Evolutionary conservation across 495 filamentous ascomycete species (phyloP), one percentile per base, ranked within the genome.

Genomic region (Rostrohypoxylon terebratum): DNA sequence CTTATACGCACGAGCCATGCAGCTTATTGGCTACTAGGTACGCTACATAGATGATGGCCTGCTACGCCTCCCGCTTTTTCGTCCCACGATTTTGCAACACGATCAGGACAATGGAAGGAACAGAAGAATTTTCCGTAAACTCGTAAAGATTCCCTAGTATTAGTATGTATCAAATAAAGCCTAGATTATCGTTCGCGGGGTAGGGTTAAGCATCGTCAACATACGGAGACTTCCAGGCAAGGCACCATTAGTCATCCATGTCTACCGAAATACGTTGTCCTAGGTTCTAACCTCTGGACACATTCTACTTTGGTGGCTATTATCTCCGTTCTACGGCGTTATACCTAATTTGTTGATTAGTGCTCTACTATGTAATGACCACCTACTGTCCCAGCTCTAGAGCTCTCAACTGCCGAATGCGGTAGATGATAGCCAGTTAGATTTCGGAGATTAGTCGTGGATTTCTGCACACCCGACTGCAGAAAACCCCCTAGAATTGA

Each of bases 21-120:
- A 36, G 28, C 51, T 55, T n/a, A 55, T 55, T 54, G 31, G 51
- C 14, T 36, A 33, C 11, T 14, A 42, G 38, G 11, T 38, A 38
- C 13, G n/a, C n/a, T n/a, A n/a, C n/a, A n/a, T n/a, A n/a, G n/a
- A n/a, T n/a, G n/a, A n/a, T 11, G 38, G 13, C 4, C n/a, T 55
- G 51, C 51, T 23, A 20, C 51, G 28, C 28, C 51, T 34, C 51
- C 51, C n/a, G 14, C 20, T 36, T 55, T 36, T 55, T 55, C 51
- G 5, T 55, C 31, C 31, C 14, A 33, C 51, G 28, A 10, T 55
- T 55, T 36, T 36, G 28, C 31, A 36, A 33, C 51, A 55, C 51
- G 31, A 8, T 18, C 18, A 54, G 14, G 51, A 21, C 25, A 28
- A 34, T n/a, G n/a, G n/a, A 34, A 33, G 28, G 51, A 31, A 54